A percentile compares a stretch with the other conserved stretches of the same genome.
phyloP scores from a whole-genome alignment of 306 rosid genomes.

The Cicer judaicum region DNA sequence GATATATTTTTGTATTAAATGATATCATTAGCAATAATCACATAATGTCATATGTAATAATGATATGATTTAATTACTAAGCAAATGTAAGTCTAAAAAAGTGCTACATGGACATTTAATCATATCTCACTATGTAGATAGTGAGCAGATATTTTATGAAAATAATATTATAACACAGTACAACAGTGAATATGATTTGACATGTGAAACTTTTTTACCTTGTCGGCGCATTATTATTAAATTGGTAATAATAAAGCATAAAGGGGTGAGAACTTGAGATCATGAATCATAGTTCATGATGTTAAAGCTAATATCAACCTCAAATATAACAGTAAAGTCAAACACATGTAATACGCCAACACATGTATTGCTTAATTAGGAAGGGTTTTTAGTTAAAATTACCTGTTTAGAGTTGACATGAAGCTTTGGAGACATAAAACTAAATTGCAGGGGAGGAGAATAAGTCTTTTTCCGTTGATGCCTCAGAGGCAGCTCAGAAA shows the following conservation, averaged over 20 bases:
- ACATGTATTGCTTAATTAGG: constrained; percentile 19
- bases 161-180: too few species aligned
- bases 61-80: not conserved
- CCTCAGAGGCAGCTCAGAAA: constrained; percentile 88
- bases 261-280: constrained; percentile 9
- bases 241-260: too few species aligned
- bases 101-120: not conserved
- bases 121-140: not conserved
- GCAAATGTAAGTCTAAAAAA: not conserved
- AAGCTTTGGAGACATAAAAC: constrained; percentile 78
- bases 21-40: constrained; percentile 29
- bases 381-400: constrained; percentile 33
- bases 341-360: constrained; percentile 1
- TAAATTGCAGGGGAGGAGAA: constrained; percentile 76
- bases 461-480: constrained; percentile 67
- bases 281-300: not conserved
- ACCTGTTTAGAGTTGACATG: constrained; percentile 75
- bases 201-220: too few species aligned
- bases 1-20: constrained; percentile 38
- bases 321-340: constrained; percentile 6
- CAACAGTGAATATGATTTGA: too few species aligned
- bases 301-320: not conserved
- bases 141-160: too few species aligned
- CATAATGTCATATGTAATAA: constrained; percentile 4
- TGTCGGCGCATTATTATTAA: too few species aligned